Evolutionary conservation across 331 rosid species (phyloP).

Genomic region (Prunus yedoensis): DNA sequence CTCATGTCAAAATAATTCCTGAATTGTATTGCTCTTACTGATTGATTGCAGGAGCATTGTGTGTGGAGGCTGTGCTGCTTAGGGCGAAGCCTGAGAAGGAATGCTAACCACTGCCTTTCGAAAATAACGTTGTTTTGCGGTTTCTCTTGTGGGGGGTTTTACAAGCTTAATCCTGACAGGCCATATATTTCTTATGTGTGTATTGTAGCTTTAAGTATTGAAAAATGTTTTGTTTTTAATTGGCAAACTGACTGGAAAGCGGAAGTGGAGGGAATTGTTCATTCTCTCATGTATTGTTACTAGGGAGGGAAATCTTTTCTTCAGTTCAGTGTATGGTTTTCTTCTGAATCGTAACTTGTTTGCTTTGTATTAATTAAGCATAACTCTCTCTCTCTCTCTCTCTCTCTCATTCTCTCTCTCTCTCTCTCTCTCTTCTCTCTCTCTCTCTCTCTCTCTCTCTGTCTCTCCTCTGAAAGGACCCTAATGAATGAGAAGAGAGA

Average conservation of each 20-base stretch:
- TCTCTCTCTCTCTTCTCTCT: no score
- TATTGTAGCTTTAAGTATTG: slow-evolving; percentile 35
- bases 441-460: no score
- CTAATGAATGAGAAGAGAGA: neutral
- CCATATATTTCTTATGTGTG: slow-evolving; percentile 37
- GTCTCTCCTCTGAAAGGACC: neutral
- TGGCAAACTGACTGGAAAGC: slow-evolving; percentile 16
- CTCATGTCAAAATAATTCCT: neutral
- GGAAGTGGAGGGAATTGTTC: slow-evolving; percentile 61
- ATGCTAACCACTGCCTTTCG: slow-evolving; percentile 8
- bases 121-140: slow-evolving; percentile 25
- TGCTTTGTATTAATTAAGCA: neutral
- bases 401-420: no score
- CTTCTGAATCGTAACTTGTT: slow-evolving; percentile 2
- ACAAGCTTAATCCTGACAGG: slow-evolving; percentile 35
- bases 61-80: slow-evolving; percentile 80
- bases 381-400: no score
- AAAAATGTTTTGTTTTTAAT: slow-evolving; percentile 20
- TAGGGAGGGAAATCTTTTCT: slow-evolving; percentile 4
- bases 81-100: slow-evolving; percentile 15
- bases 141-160: slow-evolving; percentile 24
- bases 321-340: neutral
- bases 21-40: neutral
- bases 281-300: slow-evolving; percentile 54
- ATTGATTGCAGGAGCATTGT: slow-evolving; percentile 58